A percentile compares a stretch with the other conserved stretches of the same genome.
These are phyloP conservation scores for Cryptococcus jaspeensis DNA, from an alignment of 1,284 basidiomycete species.

Conservation along the genomic window DNA sequence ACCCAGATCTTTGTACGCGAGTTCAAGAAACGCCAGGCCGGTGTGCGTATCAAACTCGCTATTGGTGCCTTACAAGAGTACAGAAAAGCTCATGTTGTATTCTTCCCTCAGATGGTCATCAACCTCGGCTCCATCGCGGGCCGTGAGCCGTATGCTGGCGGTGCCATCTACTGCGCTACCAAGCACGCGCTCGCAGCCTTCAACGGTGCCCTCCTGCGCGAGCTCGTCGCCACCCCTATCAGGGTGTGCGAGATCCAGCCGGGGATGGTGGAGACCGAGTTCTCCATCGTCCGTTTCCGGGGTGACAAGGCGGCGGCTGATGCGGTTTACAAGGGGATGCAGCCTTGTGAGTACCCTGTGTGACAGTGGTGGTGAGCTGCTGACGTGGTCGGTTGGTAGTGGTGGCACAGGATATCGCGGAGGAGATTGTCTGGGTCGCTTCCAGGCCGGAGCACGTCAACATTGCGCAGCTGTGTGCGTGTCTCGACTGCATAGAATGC, in stretches of 20 bases:
- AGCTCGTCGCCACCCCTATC: constrained; percentile 84
- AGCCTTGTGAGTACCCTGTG: constrained; percentile 45
- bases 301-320: constrained; percentile 77
- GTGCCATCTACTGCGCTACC: constrained; percentile 55
- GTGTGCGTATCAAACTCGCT: constrained; percentile 53
- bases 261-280: constrained; percentile 58
- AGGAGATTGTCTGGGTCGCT: constrained; percentile 80
- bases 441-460: constrained; percentile 42
- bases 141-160: constrained; percentile 84
- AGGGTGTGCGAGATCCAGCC: constrained; percentile 89
- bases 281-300: constrained; percentile 82
- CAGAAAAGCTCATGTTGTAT: no score
- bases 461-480: constrained; percentile 41
- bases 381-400: constrained; percentile 51
- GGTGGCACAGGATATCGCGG: constrained; percentile 80
- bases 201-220: constrained; percentile 75
- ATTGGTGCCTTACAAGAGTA: no score
- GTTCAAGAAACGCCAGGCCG: constrained; percentile 82
- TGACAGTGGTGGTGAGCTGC: neutral
- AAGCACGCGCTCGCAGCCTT: constrained; percentile 79
- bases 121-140: constrained; percentile 94
- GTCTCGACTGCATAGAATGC: neutral
- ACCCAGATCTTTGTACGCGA: constrained; percentile 57
- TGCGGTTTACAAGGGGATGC: constrained; percentile 82
- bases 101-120: constrained; percentile 86